Base-by-base conservation (phyloP, 2,329 filamentous ascomycete species). In the Ilyonectria destructans region DNA sequence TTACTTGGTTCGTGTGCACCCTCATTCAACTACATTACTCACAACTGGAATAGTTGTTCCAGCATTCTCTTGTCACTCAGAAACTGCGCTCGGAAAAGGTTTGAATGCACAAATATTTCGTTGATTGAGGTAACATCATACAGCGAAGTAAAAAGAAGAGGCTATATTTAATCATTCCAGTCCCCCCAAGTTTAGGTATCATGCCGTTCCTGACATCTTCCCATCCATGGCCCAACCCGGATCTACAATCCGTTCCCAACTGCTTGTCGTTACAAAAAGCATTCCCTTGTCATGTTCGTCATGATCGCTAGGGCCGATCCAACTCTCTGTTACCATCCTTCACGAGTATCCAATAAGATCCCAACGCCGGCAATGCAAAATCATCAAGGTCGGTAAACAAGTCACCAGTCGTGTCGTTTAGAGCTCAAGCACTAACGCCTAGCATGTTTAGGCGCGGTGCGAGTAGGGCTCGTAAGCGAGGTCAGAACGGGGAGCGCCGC, bases 401-500 rank as follows among this genome's bases (percentile, higher is more conserved):
- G 58, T 62, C 40, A 73, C 69, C 59, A 54, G 33, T 58, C 69
- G 45, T 68, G 67, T 74, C 73, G 58, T 67, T 51, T 43, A 61
- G 56, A 72, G 58, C 64, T 59, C 61, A 40, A 51, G 26, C 43
- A 19, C 37, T 48, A 4, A 40, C 62, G 48, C 35, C 15, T 48
- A 13, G 26, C 3, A 21, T 46, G 33, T 52, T 82, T 86, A 90
- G 54, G 83, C 82, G 51, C 85, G 84, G 74, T 90, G 89, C 58
- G 86, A 86, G 80, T 91, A 91, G 40, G 89, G 89, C 85, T 91
- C 89, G 80, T 91, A 91, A 45, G 88, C 89, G 71, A 86, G 78
- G 33, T 88, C 84, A n/a, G 83, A 81, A 61, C 85, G 85, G 56
- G 79, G 81, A 64, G 80, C 82, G 57, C 81, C 81, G 64, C 80